Base-by-base conservation (phyloP, 2,329 filamentous ascomycete species). In the Aspergillus unguis region DNA sequence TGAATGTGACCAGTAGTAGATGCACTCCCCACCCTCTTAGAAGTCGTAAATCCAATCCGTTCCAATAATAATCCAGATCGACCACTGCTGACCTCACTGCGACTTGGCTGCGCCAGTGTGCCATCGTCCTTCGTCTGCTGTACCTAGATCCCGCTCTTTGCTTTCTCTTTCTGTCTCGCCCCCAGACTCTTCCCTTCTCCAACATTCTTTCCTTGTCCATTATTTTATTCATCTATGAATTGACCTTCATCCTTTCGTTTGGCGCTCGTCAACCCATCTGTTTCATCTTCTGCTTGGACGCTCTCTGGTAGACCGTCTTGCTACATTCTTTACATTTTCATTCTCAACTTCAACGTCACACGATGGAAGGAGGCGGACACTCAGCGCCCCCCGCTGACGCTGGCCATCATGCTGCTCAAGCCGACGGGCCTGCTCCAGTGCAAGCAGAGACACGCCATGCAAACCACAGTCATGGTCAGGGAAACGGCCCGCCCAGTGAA, bases 341-440 rank as follows among this genome's bases (percentile, higher is more conserved):
- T 23, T 23, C 17, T 44, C 11, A 23, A 40, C 31, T 45, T 7
- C 32, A 40, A 37, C 4, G 17, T 35, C 44, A 10, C 11, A 51
- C 7, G n/a, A 45, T 51, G 25, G 42, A 50, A 46, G 45, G 44
- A 26, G 50, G 44, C 26, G 50, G 46, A 8, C 41, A 53, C 43
- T 25, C 55, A 46, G 40, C 47, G 48, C 50, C 58, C 10, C 33
- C 51, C 23, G 44, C 50, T 11, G 43, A 48, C 28, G 41, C 38
- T 25, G 53, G 44, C 23, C 54, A 55, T 36, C 53, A 52, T 44
- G 38, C 53, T 45, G 46, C 48, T 33, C 41, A 47, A 5, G 44
- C 52, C 48, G 61, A 63, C 26, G 51, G 53, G 6, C 38, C 58
- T 33, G 57, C 58, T 43, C 62, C 62, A 28, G 58, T 63, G 6